phyloP scores from a whole-genome alignment of 441 rosid genomes.

The Gossypium aridum region DNA sequence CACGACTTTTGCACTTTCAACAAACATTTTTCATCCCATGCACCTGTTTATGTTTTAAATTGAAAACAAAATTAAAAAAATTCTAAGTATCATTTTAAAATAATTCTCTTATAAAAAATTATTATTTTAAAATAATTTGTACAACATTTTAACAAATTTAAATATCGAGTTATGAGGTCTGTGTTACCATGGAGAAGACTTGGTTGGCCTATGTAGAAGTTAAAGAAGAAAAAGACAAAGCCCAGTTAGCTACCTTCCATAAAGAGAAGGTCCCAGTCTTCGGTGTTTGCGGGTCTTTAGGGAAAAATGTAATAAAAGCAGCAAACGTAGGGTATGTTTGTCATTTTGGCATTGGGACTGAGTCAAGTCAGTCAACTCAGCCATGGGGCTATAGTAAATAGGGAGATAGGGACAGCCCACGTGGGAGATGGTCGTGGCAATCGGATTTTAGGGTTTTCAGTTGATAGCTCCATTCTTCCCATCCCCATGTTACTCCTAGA shows the following conservation, averaged over 20 bases:
- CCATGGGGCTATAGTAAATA: not conserved
- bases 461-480: not conserved
- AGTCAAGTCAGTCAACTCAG: not conserved
- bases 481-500: constrained; percentile 25
- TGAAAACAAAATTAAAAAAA: too few species aligned
- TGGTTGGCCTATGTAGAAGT: too few species aligned
- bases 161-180: too few species aligned
- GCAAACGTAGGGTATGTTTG: not conserved
- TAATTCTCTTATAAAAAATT: too few species aligned
- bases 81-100: too few species aligned
- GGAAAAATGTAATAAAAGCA: not conserved
- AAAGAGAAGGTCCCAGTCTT: constrained; percentile 18
- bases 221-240: constrained; percentile 11
- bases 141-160: too few species aligned
- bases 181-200: too few species aligned
- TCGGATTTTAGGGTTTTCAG: not conserved
- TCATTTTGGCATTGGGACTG: not conserved
- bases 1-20: too few species aligned
- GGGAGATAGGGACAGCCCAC: constrained; percentile 13
- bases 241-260: not conserved
- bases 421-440: constrained; percentile 19
- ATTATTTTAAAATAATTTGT: too few species aligned
- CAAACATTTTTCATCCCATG: too few species aligned
- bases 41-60: too few species aligned
- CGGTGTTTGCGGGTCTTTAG: constrained; percentile 25